Conservation (phyloP, 1,284 basidiomycete genomes). For the Ceratobasidium sp. region DNA sequence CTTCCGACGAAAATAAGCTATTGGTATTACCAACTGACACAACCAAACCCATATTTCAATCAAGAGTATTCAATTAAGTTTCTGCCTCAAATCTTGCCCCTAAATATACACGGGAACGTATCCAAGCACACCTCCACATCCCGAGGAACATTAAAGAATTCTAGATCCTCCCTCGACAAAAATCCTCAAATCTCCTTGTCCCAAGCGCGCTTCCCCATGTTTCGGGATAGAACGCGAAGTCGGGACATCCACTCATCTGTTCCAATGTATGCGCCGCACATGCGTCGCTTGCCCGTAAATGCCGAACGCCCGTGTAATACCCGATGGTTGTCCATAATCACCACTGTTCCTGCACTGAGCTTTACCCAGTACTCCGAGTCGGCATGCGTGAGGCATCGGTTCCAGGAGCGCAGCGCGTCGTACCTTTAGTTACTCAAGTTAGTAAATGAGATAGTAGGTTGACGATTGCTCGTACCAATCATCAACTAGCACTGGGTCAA, state of each 20-base stretch:
- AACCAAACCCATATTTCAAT: neutral
- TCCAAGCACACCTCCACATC: neutral
- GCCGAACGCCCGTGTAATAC: conserved; percentile 93
- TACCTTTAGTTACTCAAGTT: conserved; percentile 65
- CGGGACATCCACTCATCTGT: conserved; percentile 89
- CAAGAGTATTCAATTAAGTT: neutral
- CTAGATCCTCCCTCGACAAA: neutral
- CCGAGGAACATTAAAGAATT: too few relatives aligned
- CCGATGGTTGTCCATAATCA: conserved; percentile 94
- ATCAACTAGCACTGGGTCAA: conserved; percentile 70
- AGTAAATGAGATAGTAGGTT: neutral
- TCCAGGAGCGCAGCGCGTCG: conserved; percentile 82
- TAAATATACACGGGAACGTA: neutral
- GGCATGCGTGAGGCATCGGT: conserved; percentile 76
- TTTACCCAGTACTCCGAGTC: conserved; percentile 94
- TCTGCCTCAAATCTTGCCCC: neutral
- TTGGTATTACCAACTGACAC: too few relatives aligned
- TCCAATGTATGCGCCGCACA: conserved; percentile 96
- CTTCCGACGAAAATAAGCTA: too few relatives aligned
- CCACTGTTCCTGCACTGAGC: conserved; percentile 83
- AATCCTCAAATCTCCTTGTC: conserved; percentile 1
- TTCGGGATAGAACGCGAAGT: conserved; percentile 71
- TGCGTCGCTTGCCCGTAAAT: conserved; percentile 86
- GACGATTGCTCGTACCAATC: conserved; percentile 65
- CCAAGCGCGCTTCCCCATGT: conserved; percentile 33